phyloP scores from a whole-genome alignment of 345 rosid genomes.

The Diplotaxis tenuifolia region DNA sequence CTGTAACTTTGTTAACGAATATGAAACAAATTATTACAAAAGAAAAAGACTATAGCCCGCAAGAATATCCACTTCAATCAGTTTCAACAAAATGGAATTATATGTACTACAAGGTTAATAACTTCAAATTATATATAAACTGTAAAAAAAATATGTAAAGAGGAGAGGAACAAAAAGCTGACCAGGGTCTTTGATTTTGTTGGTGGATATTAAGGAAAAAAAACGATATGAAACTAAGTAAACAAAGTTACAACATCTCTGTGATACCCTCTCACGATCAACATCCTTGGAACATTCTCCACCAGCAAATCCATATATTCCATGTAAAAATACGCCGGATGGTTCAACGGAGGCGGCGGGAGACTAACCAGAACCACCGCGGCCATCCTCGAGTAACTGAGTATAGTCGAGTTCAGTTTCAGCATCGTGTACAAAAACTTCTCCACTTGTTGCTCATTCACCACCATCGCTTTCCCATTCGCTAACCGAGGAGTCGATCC shows the following conservation, averaged over 20 bases:
- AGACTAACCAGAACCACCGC: conserved; percentile 92
- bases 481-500: conserved; percentile 52
- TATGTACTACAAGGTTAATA: conserved; percentile 18
- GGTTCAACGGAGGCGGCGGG: conserved; percentile 53
- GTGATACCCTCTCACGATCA: conserved; percentile 97
- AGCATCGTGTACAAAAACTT: conserved; percentile 79
- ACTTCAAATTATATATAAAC: conserved; percentile 17
- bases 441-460: conserved; percentile 65
- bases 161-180: conserved; percentile 9
- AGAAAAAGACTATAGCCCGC: neutral
- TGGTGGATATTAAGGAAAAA: neutral
- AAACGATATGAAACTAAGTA: conserved; percentile 52
- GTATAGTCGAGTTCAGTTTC: conserved; percentile 79
- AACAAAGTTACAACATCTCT: conserved; percentile 96
- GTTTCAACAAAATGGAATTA: conserved; percentile 9
- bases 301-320: conserved; percentile 98
- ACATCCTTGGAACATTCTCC: conserved; percentile 87
- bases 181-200: conserved; percentile 15
- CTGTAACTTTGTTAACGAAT: too few species aligned
- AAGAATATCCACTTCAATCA: neutral
- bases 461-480: conserved; percentile 72
- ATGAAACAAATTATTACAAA: conserved; percentile 3
- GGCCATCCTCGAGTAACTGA: conserved; percentile 79
- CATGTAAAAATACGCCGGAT: conserved; percentile 96
- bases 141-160: conserved; percentile 1